These are phyloP conservation scores for Corchorus olitorius DNA, from an alignment of 345 rosid species.

Conservation along the genomic window DNA sequence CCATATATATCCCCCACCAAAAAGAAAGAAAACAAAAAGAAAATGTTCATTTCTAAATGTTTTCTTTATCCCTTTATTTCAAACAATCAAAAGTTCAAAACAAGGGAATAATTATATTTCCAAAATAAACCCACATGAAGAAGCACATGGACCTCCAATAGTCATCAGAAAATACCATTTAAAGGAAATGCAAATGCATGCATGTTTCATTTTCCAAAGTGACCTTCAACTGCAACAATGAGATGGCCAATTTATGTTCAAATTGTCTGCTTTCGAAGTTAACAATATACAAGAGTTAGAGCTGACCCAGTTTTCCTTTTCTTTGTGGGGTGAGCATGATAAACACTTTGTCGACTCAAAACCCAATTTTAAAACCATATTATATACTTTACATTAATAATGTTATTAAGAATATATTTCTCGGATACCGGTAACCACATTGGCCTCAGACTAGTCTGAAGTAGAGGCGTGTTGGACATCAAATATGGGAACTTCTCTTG, in stretches of 20 bases:
- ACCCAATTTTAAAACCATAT: too few species aligned
- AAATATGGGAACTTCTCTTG: too few species aligned
- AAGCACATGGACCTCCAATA: slow-evolving; percentile 22
- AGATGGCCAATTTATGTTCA: background rate
- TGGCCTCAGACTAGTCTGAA: too few species aligned
- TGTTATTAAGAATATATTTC: too few species aligned
- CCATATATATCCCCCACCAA: background rate
- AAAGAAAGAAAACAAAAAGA: background rate
- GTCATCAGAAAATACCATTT: background rate
- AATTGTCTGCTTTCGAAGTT: background rate
- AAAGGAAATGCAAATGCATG: background rate
- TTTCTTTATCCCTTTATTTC: background rate
- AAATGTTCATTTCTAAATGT: background rate
- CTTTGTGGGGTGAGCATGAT: background rate
- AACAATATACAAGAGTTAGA: background rate
- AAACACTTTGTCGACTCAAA: background rate
- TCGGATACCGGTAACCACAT: too few species aligned
- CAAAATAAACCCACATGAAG: slow-evolving; percentile 1
- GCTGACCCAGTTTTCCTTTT: background rate
- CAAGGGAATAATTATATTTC: background rate
- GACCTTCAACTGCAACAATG: slow-evolving; percentile 1
- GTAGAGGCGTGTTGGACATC: too few species aligned
- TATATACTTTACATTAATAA: too few species aligned
- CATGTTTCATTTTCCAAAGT: background rate
- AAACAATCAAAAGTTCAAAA: background rate